Conservation (phyloP, 495 filamentous ascomycete genomes). For the Emericellopsis terricola region DNA sequence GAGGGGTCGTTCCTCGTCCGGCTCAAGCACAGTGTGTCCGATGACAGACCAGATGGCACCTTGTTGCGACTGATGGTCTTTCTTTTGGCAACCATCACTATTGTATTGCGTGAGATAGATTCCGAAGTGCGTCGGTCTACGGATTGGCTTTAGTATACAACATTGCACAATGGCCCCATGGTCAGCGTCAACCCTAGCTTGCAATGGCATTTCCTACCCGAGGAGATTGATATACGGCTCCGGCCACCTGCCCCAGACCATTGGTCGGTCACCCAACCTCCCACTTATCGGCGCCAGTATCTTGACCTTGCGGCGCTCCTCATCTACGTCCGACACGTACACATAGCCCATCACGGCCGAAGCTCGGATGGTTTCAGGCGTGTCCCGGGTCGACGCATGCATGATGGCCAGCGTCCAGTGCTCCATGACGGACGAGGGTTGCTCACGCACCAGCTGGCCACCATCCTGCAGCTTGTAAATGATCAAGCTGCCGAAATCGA, state of each 20-base stretch:
- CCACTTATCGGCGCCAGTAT: conserved; percentile 69
- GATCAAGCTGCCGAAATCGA: conserved; percentile 51
- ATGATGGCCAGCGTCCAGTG: conserved; percentile 67
- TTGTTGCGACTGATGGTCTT: too few relatives aligned
- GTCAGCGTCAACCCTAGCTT: too few relatives aligned
- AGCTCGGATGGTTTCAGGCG: conserved; percentile 55
- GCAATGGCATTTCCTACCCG: conserved; percentile 17
- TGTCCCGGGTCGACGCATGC: conserved; percentile 45
- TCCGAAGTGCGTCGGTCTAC: too few relatives aligned
- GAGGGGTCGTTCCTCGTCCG: too few relatives aligned
- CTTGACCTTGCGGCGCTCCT: conserved; percentile 61
- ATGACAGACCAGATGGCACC: too few relatives aligned
- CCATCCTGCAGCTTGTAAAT: conserved; percentile 32
- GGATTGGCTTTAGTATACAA: too few relatives aligned
- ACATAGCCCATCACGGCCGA: conserved; percentile 83
- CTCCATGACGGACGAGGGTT: conserved; percentile 39
- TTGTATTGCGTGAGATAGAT: too few relatives aligned
- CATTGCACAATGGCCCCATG: too few relatives aligned
- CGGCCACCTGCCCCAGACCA: conserved; percentile 45
- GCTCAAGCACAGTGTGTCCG: too few relatives aligned
- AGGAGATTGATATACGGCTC: conserved; percentile 32
- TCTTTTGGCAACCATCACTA: too few relatives aligned
- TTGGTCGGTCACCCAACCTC: conserved; percentile 53
- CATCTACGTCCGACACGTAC: conserved; percentile 80
- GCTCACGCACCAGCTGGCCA: conserved; percentile 33